These are phyloP conservation scores for Yamagishiella unicocca DNA, from an alignment of 139 green algal genomes.

Conservation along the genomic window DNA sequence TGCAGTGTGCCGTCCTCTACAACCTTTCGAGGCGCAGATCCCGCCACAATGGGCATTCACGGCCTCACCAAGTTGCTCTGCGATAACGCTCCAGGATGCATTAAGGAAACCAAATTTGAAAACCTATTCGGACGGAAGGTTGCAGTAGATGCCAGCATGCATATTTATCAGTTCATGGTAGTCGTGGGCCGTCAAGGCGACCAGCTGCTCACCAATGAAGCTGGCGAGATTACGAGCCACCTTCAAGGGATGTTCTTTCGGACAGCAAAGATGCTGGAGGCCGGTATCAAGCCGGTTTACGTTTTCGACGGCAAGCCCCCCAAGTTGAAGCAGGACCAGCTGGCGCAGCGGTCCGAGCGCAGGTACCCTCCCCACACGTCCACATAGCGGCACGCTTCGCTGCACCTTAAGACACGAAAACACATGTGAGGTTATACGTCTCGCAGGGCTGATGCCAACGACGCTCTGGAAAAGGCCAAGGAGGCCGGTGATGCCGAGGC, in stretches of 20 bases:
- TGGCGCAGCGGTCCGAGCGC: constrained; percentile 60
- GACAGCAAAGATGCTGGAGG: constrained; percentile 95
- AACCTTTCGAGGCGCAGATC: background rate
- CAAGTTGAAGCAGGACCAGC: constrained; percentile 92
- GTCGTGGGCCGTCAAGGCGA: constrained; percentile 66
- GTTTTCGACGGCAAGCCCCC: constrained; percentile 99
- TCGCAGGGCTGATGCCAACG: constrained; percentile 59
- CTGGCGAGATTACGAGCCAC: constrained; percentile 94
- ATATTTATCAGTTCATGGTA: constrained; percentile 99
- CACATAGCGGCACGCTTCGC: background rate
- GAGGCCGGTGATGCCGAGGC: constrained; percentile 88
- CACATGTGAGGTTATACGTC: too few relatives aligned
- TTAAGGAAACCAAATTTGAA: constrained; percentile 95
- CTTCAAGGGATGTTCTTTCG: constrained; percentile 96
- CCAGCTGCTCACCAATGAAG: constrained; percentile 92
- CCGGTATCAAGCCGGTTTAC: constrained; percentile 95
- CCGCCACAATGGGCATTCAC: constrained; percentile 80
- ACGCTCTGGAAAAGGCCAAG: constrained; percentile 76
- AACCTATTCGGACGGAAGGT: constrained; percentile 97
- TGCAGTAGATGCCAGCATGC: constrained; percentile 97
- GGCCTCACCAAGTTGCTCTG: constrained; percentile 95
- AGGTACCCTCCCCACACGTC: background rate
- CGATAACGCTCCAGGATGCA: constrained; percentile 86
- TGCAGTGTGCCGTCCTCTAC: too few relatives aligned
- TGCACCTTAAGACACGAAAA: background rate